Percentiles rank a stretch among this genome's conserved stretches.
Conservation (phyloP, 1,284 basidiomycete species). For the Fomes fomentarius region DNA sequence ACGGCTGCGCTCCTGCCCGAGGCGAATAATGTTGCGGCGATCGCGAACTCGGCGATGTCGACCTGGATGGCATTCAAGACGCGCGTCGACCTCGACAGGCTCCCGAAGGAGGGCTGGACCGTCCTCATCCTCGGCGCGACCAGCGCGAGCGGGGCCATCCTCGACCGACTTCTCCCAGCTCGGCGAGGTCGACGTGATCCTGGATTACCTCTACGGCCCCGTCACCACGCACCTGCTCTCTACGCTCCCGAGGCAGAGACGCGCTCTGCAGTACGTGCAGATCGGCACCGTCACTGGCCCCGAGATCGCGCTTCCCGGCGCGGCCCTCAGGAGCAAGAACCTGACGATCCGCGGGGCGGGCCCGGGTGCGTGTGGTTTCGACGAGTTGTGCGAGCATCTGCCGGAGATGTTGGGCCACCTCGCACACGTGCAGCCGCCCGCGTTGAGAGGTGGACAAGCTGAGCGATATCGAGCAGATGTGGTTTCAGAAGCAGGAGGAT, state of each 20-base stretch:
- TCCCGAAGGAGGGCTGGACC: slow-evolving; percentile 1
- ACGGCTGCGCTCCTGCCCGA: background rate
- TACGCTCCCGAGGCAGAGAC: background rate
- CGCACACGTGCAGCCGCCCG: background rate
- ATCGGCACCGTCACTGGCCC: background rate
- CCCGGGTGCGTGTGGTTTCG: background rate
- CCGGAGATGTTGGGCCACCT: background rate
- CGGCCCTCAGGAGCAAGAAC: background rate
- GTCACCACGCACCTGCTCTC: background rate
- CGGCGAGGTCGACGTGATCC: slow-evolving; percentile 1
- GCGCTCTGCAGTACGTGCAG: slow-evolving; percentile 1
- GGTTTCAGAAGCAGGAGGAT: background rate
- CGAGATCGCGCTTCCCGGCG: background rate
- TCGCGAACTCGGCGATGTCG: background rate
- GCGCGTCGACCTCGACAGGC: background rate
- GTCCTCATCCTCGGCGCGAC: background rate
- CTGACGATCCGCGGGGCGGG: background rate
- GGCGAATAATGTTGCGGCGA: background rate
- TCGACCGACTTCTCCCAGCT: background rate
- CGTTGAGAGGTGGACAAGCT: background rate
- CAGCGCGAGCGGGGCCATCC: background rate
- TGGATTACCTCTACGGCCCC: background rate
- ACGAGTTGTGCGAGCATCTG: background rate
- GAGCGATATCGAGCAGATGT: background rate
- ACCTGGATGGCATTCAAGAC: background rate